phyloP scores from a whole-genome alignment of 225 moss, liverwort and hornwort genomes.

The Ulota crispa region DNA sequence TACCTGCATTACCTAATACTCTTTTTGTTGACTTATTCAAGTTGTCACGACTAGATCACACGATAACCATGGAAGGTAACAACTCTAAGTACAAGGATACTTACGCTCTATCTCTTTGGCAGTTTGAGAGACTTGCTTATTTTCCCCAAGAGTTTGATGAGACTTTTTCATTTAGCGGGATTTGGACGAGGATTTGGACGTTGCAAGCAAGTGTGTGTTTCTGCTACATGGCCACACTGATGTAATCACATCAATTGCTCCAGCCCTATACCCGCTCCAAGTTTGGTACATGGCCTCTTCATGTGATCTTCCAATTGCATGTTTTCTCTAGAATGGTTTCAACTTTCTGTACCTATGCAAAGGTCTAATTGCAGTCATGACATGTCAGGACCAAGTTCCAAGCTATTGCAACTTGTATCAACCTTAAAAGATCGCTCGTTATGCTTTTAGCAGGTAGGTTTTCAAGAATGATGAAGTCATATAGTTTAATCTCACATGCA shows the following conservation, averaged over 20 bases:
- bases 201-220: conserved; percentile 53
- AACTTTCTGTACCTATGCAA: neutral
- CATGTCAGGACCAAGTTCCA: conserved; percentile 44
- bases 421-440: conserved; percentile 81
- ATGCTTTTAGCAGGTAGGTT: conserved; percentile 74
- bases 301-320: neutral
- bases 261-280: conserved; percentile 37
- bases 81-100: no score
- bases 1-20: neutral
- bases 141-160: neutral
- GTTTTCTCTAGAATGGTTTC: neutral
- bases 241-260: conserved; percentile 40
- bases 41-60: conserved; percentile 73
- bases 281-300: conserved; percentile 23
- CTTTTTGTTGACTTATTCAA: conserved; percentile 24
- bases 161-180: conserved; percentile 28
- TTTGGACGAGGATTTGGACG: no score
- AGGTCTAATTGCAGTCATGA: neutral
- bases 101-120: neutral
- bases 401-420: conserved; percentile 59
- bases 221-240: conserved; percentile 75
- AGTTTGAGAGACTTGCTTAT: neutral
- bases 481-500: no score
- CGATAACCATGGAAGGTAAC: conserved; percentile 64
- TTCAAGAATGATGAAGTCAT: neutral